phyloP scores from a whole-genome alignment of 1,284 basidiomycete species.

The Cutaneotrichosporon cyanovorans region DNA sequence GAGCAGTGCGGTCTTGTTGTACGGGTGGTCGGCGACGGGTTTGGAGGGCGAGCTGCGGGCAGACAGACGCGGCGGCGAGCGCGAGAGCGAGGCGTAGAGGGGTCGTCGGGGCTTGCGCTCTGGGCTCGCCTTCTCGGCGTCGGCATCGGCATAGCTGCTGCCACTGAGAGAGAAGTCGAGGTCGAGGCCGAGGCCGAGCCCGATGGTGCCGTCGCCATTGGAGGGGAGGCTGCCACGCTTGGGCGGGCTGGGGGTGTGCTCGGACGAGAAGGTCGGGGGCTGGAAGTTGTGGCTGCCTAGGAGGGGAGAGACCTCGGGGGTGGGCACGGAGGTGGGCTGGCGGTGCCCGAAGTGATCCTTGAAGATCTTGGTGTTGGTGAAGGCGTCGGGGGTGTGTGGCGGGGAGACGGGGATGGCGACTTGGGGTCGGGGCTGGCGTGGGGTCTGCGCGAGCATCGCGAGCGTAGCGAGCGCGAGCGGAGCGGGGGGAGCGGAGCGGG shows the following conservation, averaged over 20 bases:
- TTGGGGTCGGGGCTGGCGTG: slow-evolving; percentile 1
- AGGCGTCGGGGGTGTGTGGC: slow-evolving; percentile 4
- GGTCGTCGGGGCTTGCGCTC: slow-evolving; percentile 10
- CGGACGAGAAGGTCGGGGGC: slow-evolving; percentile 14
- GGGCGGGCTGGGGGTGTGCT: slow-evolving; percentile 7
- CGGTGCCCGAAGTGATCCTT: background rate
- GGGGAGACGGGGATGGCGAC: slow-evolving; percentile 9
- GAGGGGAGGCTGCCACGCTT: background rate
- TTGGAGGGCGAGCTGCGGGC: too few relatives aligned
- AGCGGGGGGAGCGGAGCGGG: too few relatives aligned
- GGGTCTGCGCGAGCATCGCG: background rate
- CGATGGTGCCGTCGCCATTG: slow-evolving; percentile 3
- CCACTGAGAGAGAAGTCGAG: background rate
- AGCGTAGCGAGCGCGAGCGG: too few relatives aligned
- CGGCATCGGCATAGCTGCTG: background rate
- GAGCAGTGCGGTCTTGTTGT: background rate
- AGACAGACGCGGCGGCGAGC: too few relatives aligned
- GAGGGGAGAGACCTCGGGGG: background rate
- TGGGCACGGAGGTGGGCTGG: background rate
- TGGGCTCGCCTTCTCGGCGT: background rate
- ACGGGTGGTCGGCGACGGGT: background rate
- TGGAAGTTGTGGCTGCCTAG: background rate
- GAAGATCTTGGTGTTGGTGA: background rate
- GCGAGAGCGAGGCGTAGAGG: background rate
- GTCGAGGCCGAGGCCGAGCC: slow-evolving; percentile 10